Conservation (phyloP, 345 rosid genomes). For the Gossypium mustelinum region DNA sequence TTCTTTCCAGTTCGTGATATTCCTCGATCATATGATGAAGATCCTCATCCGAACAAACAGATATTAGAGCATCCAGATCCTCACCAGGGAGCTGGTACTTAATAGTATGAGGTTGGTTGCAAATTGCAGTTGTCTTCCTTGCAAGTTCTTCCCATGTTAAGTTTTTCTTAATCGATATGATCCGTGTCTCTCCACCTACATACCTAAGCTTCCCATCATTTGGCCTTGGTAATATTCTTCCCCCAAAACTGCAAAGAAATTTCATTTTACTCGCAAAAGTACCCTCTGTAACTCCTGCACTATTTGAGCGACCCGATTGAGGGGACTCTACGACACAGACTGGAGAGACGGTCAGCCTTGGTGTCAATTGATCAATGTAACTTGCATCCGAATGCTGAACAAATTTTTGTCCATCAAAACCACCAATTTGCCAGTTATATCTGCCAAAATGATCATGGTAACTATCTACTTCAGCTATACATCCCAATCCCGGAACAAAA, state of each 20-base stretch:
- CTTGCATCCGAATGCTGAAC: constrained; percentile 21
- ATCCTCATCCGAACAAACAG: constrained; percentile 83
- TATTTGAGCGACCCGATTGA: constrained; percentile 28
- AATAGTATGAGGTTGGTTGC: constrained; percentile 65
- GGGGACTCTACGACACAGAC: constrained; percentile 33
- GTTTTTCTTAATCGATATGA: constrained; percentile 54
- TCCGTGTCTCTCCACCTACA: constrained; percentile 88
- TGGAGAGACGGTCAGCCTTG: constrained; percentile 13
- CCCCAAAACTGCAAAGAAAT: constrained; percentile 83
- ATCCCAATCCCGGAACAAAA: constrained; percentile 26
- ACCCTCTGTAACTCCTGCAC: constrained; percentile 27
- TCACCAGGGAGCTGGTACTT: constrained; percentile 92
- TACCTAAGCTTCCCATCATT: constrained; percentile 80
- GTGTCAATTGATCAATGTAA: constrained; percentile 16
- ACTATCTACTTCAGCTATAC: constrained; percentile 27
- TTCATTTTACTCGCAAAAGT: constrained; percentile 46
- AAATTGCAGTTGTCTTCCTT: constrained; percentile 58
- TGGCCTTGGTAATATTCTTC: constrained; percentile 76
- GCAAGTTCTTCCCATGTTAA: constrained; percentile 56
- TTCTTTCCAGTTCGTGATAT: constrained; percentile 58
- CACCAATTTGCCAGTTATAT: constrained; percentile 27
- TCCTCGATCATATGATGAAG: constrained; percentile 80
- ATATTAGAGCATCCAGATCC: constrained; percentile 86
- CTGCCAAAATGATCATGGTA: constrained; percentile 22
- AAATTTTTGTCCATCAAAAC: constrained; percentile 20